These are phyloP conservation scores for Hyaloscypha bicolor DNA, from an alignment of 495 filamentous ascomycete species.

Conservation along the genomic window DNA sequence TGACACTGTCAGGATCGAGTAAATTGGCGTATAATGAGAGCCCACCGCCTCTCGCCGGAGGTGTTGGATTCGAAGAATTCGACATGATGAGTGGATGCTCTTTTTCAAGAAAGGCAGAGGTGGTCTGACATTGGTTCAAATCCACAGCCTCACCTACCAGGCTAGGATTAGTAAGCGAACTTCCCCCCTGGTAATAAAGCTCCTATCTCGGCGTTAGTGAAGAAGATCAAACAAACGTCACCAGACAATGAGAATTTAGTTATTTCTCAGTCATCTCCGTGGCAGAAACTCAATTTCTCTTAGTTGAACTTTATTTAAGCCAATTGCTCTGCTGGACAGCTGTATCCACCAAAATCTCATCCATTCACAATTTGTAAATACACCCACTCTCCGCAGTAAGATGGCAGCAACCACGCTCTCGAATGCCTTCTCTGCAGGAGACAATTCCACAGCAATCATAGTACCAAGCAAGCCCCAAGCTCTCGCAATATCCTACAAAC, in stretches of 20 bases:
- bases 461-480: conserved; percentile 61
- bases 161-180: conserved; percentile 11
- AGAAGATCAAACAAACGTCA: conserved; percentile 18
- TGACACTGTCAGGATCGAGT: conserved; percentile 40
- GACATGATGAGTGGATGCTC: conserved; percentile 16
- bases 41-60: conserved; percentile 31
- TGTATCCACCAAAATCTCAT: background rate
- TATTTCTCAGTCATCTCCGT: background rate
- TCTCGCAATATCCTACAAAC: conserved; percentile 62
- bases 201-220: conserved; percentile 13
- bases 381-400: background rate
- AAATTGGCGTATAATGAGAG: conserved; percentile 62
- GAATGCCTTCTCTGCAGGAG: conserved; percentile 29
- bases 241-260: conserved; percentile 7
- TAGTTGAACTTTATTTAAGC: background rate
- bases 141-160: conserved; percentile 19
- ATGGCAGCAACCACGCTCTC: conserved; percentile 34
- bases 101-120: background rate
- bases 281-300: background rate
- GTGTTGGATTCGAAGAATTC: conserved; percentile 22
- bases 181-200: background rate
- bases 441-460: conserved; percentile 58
- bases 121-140: conserved; percentile 4
- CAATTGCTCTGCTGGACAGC: conserved; percentile 19
- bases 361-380: background rate